phyloP scores from a whole-genome alignment of 2,329 filamentous ascomycete species.

The Arachnomyces sp. region DNA sequence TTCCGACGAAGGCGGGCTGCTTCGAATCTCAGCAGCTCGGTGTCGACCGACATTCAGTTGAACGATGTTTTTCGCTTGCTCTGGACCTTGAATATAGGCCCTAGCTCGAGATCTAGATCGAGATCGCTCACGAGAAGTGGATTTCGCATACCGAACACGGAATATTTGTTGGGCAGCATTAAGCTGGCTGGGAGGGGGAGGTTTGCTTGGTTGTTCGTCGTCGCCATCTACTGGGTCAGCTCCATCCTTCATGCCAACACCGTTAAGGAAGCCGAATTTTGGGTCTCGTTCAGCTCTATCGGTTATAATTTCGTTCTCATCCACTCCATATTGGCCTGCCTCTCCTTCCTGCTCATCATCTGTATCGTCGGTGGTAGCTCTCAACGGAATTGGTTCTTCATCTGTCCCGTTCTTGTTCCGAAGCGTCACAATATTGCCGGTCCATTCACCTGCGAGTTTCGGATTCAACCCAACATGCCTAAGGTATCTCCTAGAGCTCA shows the following conservation, averaged over 20 bases:
- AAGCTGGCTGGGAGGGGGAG: background rate
- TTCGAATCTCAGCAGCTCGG: constrained; percentile 17
- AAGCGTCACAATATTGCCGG: constrained; percentile 18
- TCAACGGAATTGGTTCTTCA: constrained; percentile 10
- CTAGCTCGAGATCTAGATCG: background rate
- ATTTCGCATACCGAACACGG: constrained; percentile 4
- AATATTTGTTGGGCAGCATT: constrained; percentile 10
- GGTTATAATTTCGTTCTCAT: no score
- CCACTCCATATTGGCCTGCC: constrained; percentile 3
- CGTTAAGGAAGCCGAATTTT: background rate
- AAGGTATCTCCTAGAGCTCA: constrained; percentile 24
- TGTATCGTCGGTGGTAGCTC: constrained; percentile 1
- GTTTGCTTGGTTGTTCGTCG: constrained; percentile 2
- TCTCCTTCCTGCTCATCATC: constrained; percentile 8
- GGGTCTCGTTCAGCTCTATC: background rate
- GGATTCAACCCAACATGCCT: constrained; percentile 21
- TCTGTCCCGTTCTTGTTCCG: background rate
- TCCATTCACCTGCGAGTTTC: constrained; percentile 28
- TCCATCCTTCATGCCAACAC: background rate
- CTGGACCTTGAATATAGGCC: no score
- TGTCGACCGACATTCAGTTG: constrained; percentile 16
- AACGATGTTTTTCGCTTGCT: constrained; percentile 10
- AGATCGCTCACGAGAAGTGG: background rate
- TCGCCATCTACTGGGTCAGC: background rate
- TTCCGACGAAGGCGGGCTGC: background rate